A percentile compares a stretch with the other conserved stretches of the same genome.
Evolutionary conservation across 192 early-diverging fungal genomes (phyloP).

Genomic region (Gorgonomyces haynaldii): DNA sequence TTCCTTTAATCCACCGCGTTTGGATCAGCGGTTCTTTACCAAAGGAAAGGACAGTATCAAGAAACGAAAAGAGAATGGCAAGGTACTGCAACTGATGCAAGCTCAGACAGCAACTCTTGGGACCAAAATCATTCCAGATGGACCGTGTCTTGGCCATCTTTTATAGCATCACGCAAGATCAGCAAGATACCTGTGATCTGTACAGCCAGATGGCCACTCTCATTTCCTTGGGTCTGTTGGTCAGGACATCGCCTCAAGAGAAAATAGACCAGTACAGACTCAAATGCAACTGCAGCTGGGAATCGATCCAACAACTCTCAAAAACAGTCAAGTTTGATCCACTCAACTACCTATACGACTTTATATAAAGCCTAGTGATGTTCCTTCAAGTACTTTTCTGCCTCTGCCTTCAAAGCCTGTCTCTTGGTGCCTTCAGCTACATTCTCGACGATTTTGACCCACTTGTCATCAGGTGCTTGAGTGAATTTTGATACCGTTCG

Average conservation of each 20-base stretch:
- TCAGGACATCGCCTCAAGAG: conserved; percentile 57
- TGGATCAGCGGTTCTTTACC: conserved; percentile 82
- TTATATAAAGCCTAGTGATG: conserved; percentile 60
- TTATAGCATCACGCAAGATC: conserved; percentile 51
- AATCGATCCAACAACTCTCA: conserved; percentile 58
- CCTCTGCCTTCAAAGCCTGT: no score
- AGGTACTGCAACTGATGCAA: conserved; percentile 10
- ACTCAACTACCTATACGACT: conserved; percentile 48
- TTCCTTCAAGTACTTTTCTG: conserved; percentile 45
- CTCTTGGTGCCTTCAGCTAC: neutral
- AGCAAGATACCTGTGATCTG: conserved; percentile 35
- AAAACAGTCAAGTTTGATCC: conserved; percentile 74
- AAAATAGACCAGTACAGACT: conserved; percentile 71
- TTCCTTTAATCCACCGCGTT: conserved; percentile 79
- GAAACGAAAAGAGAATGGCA: conserved; percentile 2
- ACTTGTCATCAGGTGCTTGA: neutral
- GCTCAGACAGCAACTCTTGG: conserved; percentile 74
- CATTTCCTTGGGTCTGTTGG: conserved; percentile 60
- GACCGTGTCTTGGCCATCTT: conserved; percentile 97
- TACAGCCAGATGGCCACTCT: conserved; percentile 64
- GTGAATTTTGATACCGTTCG: conserved; percentile 19
- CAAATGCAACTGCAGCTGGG: conserved; percentile 78
- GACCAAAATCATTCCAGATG: conserved; percentile 86
- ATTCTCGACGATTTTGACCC: conserved; percentile 1
- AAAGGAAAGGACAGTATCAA: conserved; percentile 23